These are phyloP conservation scores for Fusarium sarcochroum DNA, from an alignment of 2,329 filamentous ascomycete species.

Conservation along the genomic window DNA sequence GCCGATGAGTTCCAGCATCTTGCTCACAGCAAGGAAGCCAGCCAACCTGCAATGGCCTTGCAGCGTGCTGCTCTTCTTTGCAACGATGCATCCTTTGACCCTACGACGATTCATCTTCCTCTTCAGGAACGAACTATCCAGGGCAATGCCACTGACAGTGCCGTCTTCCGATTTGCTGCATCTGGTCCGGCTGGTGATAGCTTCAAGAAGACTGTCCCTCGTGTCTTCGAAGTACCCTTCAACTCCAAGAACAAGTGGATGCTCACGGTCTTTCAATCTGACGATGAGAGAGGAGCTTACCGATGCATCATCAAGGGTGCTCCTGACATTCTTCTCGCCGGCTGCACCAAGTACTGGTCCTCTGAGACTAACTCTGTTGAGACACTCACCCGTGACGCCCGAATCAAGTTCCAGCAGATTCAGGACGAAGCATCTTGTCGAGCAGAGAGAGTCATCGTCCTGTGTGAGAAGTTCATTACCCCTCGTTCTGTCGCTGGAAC, in stretches of 20 bases:
- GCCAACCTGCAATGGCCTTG: slow-evolving; percentile 5
- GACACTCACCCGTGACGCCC: slow-evolving; percentile 54
- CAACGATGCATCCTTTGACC: slow-evolving; percentile 61
- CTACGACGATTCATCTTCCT: slow-evolving; percentile 53
- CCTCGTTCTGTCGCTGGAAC: slow-evolving; percentile 52
- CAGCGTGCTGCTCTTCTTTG: slow-evolving; percentile 50
- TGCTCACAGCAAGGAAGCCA: neutral
- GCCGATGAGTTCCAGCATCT: slow-evolving; percentile 45
- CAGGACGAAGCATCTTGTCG: slow-evolving; percentile 59
- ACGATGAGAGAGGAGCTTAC: slow-evolving; percentile 49
- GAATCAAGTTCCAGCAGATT: slow-evolving; percentile 52
- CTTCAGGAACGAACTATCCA: slow-evolving; percentile 54
- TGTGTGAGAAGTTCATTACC: slow-evolving; percentile 56
- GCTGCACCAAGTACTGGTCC: slow-evolving; percentile 56
- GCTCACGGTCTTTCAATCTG: slow-evolving; percentile 56
- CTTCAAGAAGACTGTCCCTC: slow-evolving; percentile 35
- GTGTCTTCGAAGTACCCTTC: slow-evolving; percentile 61
- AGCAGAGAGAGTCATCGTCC: slow-evolving; percentile 60
- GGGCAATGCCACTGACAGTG: slow-evolving; percentile 61
- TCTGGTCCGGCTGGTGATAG: slow-evolving; percentile 37
- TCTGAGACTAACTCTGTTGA: slow-evolving; percentile 49
- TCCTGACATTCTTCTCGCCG: slow-evolving; percentile 63
- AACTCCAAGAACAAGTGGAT: slow-evolving; percentile 67
- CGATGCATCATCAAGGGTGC: slow-evolving; percentile 67
- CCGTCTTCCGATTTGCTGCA: slow-evolving; percentile 58